Evolutionary conservation across 2,329 filamentous ascomycete genomes (phyloP), one percentile per base, ranked within the genome.

Genomic region (Tothia fuscella): DNA sequence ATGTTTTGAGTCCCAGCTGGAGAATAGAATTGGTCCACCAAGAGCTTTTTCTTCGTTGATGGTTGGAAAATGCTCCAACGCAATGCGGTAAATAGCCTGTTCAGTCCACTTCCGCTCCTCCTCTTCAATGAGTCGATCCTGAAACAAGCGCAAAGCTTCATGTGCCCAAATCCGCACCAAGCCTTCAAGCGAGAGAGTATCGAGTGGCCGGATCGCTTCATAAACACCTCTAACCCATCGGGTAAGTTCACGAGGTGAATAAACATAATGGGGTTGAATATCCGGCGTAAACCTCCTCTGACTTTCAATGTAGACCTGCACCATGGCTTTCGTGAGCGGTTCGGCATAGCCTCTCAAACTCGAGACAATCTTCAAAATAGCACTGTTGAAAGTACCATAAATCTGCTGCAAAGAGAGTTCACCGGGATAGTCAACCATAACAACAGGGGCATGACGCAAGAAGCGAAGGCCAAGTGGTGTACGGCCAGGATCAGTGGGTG

Each of bases 351-450:
- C 93, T 51, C 91, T 83, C n/a, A 99, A 69, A 12, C 87, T 79
- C 1, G 91, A 89, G 38, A 98, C 81, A 48, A 98, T 91, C 71
- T 99, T 99, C 56, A 99, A 80, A 32, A 98, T 78, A 7, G 93
- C 91, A 42, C 76, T 82, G 59, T 93, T 98, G 74, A 98, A 98
- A 0, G 93, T 96, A 51, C 93, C 91, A 57, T 99, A 99, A 51
- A 99, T 99, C 59, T 99, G 91, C 51, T 80, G 81, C 28, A 99
- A 74, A 3, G 93, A 98, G 32, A 87, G 71, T 65, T 98, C 87
- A 54, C 93, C 91, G 46, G 91, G 91, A 56, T 99, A 99, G 57
- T 98, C 91, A 31, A 99, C 93, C 93, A 99, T 98, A 63, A 99
- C 83, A 42, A 99, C 76, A n/a, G 91, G 91, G 13, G 91, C 87